Conservation (phyloP, 345 rosid genomes). For the Isatis tinctoria region DNA sequence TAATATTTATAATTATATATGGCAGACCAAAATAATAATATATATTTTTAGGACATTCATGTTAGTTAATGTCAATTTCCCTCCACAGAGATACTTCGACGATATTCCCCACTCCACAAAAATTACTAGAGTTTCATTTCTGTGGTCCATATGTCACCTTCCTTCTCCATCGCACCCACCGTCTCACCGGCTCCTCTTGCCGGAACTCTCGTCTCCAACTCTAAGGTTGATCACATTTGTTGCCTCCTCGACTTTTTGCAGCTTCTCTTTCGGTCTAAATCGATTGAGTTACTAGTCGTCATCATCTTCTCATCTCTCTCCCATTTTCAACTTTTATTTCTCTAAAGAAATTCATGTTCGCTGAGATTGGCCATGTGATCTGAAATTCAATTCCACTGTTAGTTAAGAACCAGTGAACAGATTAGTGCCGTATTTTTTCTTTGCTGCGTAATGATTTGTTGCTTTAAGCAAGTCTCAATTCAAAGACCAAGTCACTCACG, state of each 20-base stretch:
- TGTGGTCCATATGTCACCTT: slow-evolving; percentile 27
- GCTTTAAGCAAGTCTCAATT: not conserved
- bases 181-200: slow-evolving; percentile 24
- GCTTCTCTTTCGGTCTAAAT: too few species aligned
- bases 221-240: not conserved
- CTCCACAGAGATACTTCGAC: slow-evolving; percentile 6
- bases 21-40: too few species aligned
- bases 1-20: too few species aligned
- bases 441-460: not conserved
- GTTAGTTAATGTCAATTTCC: not conserved
- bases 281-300: too few species aligned
- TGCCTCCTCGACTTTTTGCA: not conserved
- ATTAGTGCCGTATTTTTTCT: not conserved
- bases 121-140: not conserved
- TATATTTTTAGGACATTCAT: too few species aligned
- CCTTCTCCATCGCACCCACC: slow-evolving; percentile 19
- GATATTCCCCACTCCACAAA: too few species aligned
- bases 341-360: too few species aligned
- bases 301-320: too few species aligned
- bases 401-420: not conserved
- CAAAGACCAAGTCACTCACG: not conserved
- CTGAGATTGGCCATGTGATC: not conserved
- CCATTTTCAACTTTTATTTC: too few species aligned
- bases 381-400: not conserved
- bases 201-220: slow-evolving; percentile 4